phyloP scores from a whole-genome alignment of 345 rosid species.

The Salix purpurea region DNA sequence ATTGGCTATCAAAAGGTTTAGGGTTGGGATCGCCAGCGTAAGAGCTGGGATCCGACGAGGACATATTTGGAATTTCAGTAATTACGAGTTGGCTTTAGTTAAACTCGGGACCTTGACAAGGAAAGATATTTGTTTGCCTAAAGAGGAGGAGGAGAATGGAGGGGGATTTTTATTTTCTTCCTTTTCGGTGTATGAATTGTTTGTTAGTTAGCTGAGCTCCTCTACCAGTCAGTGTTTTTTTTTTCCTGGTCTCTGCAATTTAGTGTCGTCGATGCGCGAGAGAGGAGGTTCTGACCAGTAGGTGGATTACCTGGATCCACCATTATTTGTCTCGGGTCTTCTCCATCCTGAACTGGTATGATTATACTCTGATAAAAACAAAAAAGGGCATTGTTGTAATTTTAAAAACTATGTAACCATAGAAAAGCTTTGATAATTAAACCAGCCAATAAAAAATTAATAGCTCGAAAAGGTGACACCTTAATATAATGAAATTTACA shows the following conservation, averaged over 20 bases:
- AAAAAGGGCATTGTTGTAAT: no score
- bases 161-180: background rate
- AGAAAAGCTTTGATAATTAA: no score
- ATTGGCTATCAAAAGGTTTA: conserved; percentile 10
- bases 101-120: background rate
- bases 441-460: no score
- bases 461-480: no score
- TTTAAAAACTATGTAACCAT: no score
- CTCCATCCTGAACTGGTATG: no score
- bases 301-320: background rate
- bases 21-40: conserved; percentile 13
- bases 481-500: no score
- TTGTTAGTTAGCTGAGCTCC: background rate
- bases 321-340: background rate
- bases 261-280: background rate
- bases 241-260: background rate
- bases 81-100: background rate
- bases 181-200: background rate
- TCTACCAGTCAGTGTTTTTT: background rate
- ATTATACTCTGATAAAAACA: no score
- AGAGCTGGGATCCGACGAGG: conserved; percentile 13
- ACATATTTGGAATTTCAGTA: conserved; percentile 6
- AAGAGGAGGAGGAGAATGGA: background rate
- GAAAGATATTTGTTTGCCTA: no score
- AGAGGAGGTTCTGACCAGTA: background rate